Base-by-base conservation (phyloP, 805 yeast species). In the Lipomyces oligophaga region DNA sequence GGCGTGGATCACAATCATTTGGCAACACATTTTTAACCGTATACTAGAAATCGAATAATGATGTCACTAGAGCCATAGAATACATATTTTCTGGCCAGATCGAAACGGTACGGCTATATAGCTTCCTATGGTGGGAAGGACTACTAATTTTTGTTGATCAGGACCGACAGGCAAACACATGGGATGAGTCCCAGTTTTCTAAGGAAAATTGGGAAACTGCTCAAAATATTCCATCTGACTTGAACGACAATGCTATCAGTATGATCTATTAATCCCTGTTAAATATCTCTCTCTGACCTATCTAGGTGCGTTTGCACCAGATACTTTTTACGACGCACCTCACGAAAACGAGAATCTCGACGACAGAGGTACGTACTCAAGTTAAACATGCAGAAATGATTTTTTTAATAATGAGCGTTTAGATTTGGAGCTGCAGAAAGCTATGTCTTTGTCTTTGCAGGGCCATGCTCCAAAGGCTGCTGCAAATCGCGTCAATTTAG, bases 1-100 rank as follows among this genome's bases (percentile, higher is more conserved):
- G 35, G 5, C 19, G 19, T 8, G 6, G n/a, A 5, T 16, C 6
- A n/a, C 42, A 30, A 13, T 30, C 26, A 4, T 5, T 30, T 5
- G 13, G n/a, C n/a, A n/a, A n/a, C n/a, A n/a, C n/a, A n/a, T n/a
- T n/a, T n/a, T n/a, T n/a, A n/a, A n/a, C n/a, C n/a, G 16, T 11
- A 4, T 25, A 18, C 18, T 33, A 60, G 61, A 31, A 44, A 19
- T 55, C 59, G 11, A 52, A 49, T 11, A 45, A 57, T 28, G 60
- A 63, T 38, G 57, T 63, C 7, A 54, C 50, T 11, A 46, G 50
- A 16, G 66, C 66, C 7, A 47, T 63, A 18, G 64, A 61, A 38
- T 60, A 51, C 38, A 60, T 63, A 11, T 58, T 63, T 40, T 54
- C 52, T 25, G 58, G 45, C 18, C 34, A 33, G 39, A 44, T 39